Percentiles rank a stretch among this genome's conserved stretches.
phyloP scores from a whole-genome alignment of 2,329 filamentous ascomycete genomes.

The Metarhizium album region DNA sequence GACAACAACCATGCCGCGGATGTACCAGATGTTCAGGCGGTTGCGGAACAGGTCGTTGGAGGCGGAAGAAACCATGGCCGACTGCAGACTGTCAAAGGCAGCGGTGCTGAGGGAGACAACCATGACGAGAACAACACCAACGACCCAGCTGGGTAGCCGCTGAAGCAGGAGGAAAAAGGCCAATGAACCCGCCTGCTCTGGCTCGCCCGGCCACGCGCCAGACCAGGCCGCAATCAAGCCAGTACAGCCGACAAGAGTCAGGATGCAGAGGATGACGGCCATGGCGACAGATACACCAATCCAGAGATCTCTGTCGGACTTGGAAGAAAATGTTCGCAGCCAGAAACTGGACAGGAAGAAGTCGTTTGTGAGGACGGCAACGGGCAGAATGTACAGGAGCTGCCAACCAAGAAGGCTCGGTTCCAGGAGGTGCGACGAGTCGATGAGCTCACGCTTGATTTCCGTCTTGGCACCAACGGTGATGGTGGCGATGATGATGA shows the following conservation, averaged over 20 bases:
- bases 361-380: conserved; percentile 74
- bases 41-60: conserved; percentile 82
- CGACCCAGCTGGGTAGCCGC: conserved; percentile 66
- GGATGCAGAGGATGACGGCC: conserved; percentile 53
- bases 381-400: conserved; percentile 71
- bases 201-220: conserved; percentile 55
- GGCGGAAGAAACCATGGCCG: conserved; percentile 73
- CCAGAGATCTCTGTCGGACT: conserved; percentile 67
- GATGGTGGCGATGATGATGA: conserved; percentile 67
- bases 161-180: conserved; percentile 68
- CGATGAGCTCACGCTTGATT: conserved; percentile 58
- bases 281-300: conserved; percentile 62
- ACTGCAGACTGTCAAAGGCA: conserved; percentile 71
- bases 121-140: conserved; percentile 74
- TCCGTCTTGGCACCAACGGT: conserved; percentile 66
- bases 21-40: conserved; percentile 63
- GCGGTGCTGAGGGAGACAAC: conserved; percentile 65
- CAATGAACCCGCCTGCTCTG: conserved; percentile 47
- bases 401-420: conserved; percentile 70
- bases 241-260: conserved; percentile 61
- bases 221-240: conserved; percentile 73
- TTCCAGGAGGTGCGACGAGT: conserved; percentile 57
- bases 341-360: conserved; percentile 81
- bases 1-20: conserved; percentile 57
- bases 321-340: conserved; percentile 73